Base-by-base conservation (phyloP, 2,329 filamentous ascomycete genomes). In the Sclerotinia nivalis region DNA sequence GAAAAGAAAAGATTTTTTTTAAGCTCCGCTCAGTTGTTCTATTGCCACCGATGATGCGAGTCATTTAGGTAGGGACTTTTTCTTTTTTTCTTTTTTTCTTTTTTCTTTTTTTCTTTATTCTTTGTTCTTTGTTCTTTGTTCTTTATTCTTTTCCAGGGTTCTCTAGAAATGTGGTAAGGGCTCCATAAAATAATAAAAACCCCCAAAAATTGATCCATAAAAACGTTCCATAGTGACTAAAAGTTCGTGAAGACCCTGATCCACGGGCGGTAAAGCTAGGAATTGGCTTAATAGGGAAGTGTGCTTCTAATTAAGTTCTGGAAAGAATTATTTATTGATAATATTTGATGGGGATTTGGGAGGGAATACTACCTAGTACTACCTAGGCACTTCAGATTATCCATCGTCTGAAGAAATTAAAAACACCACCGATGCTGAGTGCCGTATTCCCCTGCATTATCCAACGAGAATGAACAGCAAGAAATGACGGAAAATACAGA, bases 41-140 rank as follows among this genome's bases (percentile, higher is more conserved):
- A 18, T 43, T 43, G 40, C 55, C 22, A 58, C 55, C 31, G 55
- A 58, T 58, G 31, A 47, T 68, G 66, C 66, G 66, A 68, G 66
- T 68, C 66, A 62, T 62, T 62, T 43, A 60, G 54, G 54, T 61
- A 52, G 54, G 54, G 66, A 18, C 22, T 40, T 13, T 37, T 22
- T 25, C 18, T 15, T 13, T 31, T 55, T 56, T 31, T 22, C 34
- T 6, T 34, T 34, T 20, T 31, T 22, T 18, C n/a, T n/a, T 40
- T 13, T 37, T 22, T 25, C 18, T 15, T 13, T 31, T 55, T 56
- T 31, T 22, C 34, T 6, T 34, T 34, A n/a, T n/a, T n/a, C n/a
- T n/a, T n/a, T n/a, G n/a, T n/a, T n/a, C n/a, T n/a, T n/a, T n/a
- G n/a, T n/a, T n/a, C n/a, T n/a, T n/a, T n/a, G n/a, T n/a, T n/a